phyloP scores from a whole-genome alignment of 352 stramenopile species.

The Vaucheria bursata region DNA sequence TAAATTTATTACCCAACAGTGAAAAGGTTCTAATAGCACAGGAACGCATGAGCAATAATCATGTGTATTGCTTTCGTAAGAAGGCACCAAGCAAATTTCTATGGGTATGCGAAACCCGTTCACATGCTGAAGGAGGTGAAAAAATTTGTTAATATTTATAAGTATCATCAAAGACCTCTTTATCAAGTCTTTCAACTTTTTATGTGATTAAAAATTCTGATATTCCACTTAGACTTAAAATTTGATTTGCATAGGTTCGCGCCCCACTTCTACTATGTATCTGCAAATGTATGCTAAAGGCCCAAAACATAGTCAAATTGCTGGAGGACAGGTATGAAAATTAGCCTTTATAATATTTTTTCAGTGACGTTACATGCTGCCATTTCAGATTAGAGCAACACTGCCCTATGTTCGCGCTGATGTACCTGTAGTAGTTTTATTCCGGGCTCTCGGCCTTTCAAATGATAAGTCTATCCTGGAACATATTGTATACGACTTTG shows the following conservation, averaged over 20 bases:
- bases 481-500: conserved; percentile 98
- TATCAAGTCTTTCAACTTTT: neutral
- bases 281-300: conserved; percentile 97
- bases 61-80: conserved; percentile 99
- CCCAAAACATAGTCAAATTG: conserved; percentile 57
- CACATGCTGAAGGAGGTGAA: conserved; percentile 70
- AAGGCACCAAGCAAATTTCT: conserved; percentile 87
- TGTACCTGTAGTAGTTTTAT: conserved; percentile 98
- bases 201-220: neutral
- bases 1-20: conserved; percentile 2
- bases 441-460: conserved; percentile 88
- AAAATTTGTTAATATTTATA: conserved; percentile 32
- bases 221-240: conserved; percentile 77
- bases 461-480: conserved; percentile 97
- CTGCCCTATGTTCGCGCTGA: conserved; percentile 96
- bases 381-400: conserved; percentile 90
- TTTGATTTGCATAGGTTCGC: conserved; percentile 73
- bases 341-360: neutral
- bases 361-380: too few relatives aligned
- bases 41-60: conserved; percentile 99
- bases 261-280: conserved; percentile 92
- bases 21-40: conserved; percentile 91
- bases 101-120: conserved; percentile 90
- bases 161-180: neutral
- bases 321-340: conserved; percentile 9